phyloP scores from a whole-genome alignment of 306 rosid species.

The Alnus rubra region DNA sequence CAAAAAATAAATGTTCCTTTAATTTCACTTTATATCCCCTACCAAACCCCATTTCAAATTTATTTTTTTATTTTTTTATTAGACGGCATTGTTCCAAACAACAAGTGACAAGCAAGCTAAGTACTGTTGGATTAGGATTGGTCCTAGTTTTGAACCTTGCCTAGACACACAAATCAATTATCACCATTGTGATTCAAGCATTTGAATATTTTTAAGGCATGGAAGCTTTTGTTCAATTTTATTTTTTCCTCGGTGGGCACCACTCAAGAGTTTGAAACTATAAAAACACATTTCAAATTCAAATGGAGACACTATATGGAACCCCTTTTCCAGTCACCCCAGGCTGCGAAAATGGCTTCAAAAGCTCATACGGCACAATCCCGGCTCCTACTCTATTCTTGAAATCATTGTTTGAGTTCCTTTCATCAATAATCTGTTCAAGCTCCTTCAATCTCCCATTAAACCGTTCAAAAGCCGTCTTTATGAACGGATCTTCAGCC shows the following conservation, averaged over 20 bases:
- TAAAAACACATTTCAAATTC: conserved; percentile 5
- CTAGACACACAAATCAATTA: not conserved
- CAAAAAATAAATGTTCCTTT: no score
- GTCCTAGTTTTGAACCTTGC: not conserved
- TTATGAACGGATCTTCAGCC: conserved; percentile 57
- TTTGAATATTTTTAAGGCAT: not conserved
- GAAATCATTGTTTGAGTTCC: conserved; percentile 42
- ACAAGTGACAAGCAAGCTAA: no score
- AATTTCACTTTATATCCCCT: no score
- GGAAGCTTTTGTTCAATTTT: no score
- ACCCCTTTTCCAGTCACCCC: conserved; percentile 78
- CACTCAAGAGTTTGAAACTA: not conserved
- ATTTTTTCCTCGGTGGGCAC: not conserved
- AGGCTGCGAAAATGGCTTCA: conserved; percentile 74
- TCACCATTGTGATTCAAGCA: not conserved
- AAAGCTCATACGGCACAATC: conserved; percentile 62
- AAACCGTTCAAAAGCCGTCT: conserved; percentile 60
- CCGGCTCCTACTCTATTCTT: conserved; percentile 85
- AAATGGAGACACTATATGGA: conserved; percentile 82
- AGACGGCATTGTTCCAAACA: no score
- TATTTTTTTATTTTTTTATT: no score
- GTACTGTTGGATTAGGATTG: not conserved
- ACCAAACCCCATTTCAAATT: no score
- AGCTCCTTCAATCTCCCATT: conserved; percentile 45
- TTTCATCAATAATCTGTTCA: conserved; percentile 54